These are phyloP conservation scores for Cyclospora cayetanensis DNA, from an alignment of 169 alveolate genomes.

Conservation along the genomic window DNA sequence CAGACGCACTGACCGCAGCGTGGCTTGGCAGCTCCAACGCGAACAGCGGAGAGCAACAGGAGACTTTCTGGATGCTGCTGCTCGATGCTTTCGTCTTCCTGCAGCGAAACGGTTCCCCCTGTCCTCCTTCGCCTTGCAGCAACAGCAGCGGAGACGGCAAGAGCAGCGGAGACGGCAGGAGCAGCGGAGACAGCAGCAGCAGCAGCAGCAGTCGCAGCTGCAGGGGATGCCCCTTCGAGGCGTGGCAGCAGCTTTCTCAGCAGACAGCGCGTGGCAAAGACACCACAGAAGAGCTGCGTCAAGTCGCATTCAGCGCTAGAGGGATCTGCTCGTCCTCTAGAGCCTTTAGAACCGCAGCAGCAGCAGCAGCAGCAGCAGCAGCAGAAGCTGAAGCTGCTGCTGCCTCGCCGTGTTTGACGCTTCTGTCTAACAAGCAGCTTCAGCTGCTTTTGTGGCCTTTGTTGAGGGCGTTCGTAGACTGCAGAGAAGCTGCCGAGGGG, in stretches of 20 bases:
- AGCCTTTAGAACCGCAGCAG: background rate
- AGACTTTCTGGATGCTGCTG: slow-evolving; percentile 58
- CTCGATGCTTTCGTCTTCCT: slow-evolving; percentile 1
- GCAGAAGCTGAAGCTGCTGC: background rate
- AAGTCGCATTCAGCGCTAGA: background rate
- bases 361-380: slow-evolving; percentile 41
- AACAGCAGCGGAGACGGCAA: slow-evolving; percentile 6
- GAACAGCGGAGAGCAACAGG: slow-evolving; percentile 9
- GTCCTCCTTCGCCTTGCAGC: slow-evolving; percentile 61
- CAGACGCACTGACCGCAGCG: background rate
- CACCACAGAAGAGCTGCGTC: slow-evolving; percentile 7
- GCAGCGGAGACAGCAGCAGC: slow-evolving; percentile 10
- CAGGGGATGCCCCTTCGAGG: slow-evolving; percentile 23
- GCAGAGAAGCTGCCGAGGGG: background rate
- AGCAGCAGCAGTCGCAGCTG: slow-evolving; percentile 42
- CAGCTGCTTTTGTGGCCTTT: slow-evolving; percentile 47
- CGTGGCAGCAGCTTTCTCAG: slow-evolving; percentile 8
- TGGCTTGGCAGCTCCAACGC: background rate
- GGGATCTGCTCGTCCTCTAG: background rate
- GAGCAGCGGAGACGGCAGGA: background rate
- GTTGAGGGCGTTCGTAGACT: background rate
- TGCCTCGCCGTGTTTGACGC: background rate
- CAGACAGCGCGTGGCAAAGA: slow-evolving; percentile 29
- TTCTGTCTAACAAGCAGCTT: slow-evolving; percentile 34
- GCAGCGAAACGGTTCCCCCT: slow-evolving; percentile 60